Evolutionary conservation across 2,329 filamentous ascomycete genomes (phyloP).

Genomic region (Thielaviopsis populi): DNA sequence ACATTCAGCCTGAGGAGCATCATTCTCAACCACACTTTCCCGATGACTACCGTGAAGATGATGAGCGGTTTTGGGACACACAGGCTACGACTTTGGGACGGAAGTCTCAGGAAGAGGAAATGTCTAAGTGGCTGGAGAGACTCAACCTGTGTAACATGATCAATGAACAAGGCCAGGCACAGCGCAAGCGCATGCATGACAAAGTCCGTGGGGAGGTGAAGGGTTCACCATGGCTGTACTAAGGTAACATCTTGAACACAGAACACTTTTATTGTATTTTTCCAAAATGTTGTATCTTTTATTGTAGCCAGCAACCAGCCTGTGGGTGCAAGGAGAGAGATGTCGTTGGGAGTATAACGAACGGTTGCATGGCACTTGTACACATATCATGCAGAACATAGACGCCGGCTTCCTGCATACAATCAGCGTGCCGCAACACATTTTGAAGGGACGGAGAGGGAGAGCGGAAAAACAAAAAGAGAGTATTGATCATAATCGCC

Average conservation of each 20-base stretch:
- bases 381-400: neutral
- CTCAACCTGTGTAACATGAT: neutral
- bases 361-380: neutral
- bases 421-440: neutral
- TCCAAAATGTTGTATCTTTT: neutral
- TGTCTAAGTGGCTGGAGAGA: neutral
- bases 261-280: neutral
- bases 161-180: neutral
- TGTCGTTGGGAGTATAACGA: neutral
- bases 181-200: neutral
- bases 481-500: neutral
- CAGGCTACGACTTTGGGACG: neutral
- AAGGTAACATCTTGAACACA: neutral
- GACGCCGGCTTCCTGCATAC: neutral
- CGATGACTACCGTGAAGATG: neutral
- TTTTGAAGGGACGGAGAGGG: neutral
- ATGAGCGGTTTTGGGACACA: neutral
- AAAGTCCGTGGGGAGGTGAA: neutral
- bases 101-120: neutral
- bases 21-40: too few relatives aligned
- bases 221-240: neutral
- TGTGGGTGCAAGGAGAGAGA: neutral
- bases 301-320: neutral
- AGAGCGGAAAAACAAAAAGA: neutral
- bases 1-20: too few relatives aligned